Conservation (phyloP, 495 filamentous ascomycete species). For the Hypoxylon subgilvum region DNA sequence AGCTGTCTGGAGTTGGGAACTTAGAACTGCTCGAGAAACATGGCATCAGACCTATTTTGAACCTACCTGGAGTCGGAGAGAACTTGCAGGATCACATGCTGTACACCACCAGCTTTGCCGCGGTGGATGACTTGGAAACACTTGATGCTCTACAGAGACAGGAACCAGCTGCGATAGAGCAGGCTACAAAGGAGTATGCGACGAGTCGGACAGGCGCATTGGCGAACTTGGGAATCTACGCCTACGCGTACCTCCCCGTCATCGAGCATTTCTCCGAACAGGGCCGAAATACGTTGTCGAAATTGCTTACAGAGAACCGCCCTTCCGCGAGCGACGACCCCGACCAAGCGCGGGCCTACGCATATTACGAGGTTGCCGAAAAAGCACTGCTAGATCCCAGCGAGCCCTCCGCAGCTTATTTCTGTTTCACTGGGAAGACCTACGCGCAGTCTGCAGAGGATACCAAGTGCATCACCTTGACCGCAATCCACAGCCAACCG, state of each 20-base stretch:
- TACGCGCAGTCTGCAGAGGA: conserved; percentile 32
- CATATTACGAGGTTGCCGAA: conserved; percentile 9
- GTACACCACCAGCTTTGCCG: conserved; percentile 28
- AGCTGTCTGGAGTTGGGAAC: conserved; percentile 62
- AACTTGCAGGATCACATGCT: conserved; percentile 63
- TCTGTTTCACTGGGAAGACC: conserved; percentile 35
- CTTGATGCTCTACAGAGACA: background rate
- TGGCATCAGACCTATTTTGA: conserved; percentile 51
- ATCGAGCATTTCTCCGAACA: background rate
- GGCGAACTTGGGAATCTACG: conserved; percentile 6
- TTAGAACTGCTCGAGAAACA: conserved; percentile 47
- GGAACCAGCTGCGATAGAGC: conserved; percentile 5
- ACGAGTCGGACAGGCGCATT: conserved; percentile 11
- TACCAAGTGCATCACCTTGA: conserved; percentile 53
- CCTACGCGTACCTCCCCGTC: conserved; percentile 19
- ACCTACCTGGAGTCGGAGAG: conserved; percentile 60
- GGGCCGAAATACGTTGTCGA: background rate
- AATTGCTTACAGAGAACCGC: background rate
- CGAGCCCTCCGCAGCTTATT: conserved; percentile 8
- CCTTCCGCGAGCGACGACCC: background rate
- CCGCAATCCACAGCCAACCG: conserved; percentile 53
- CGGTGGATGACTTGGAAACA: conserved; percentile 20
- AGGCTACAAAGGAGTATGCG: conserved; percentile 13
- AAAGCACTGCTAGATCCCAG: conserved; percentile 12
- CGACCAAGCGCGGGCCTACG: background rate